Percentiles rank a stretch among this genome's conserved stretches.
Conservation (phyloP, 2,329 filamentous ascomycete genomes). For the Grosmannia serpens region DNA sequence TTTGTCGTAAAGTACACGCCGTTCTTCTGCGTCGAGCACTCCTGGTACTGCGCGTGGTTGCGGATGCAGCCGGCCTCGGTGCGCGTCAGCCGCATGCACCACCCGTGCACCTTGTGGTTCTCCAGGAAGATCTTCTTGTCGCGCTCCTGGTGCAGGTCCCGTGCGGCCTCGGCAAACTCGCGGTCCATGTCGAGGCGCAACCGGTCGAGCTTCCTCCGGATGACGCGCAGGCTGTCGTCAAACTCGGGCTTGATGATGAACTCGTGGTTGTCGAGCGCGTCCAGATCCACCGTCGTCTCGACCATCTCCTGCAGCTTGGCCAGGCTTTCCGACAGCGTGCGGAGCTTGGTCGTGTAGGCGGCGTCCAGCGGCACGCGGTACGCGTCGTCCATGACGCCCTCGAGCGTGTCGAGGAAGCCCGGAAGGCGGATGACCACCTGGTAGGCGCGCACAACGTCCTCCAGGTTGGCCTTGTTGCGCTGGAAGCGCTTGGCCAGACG, state of each 20-base stretch:
- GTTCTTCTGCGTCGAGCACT: constrained; percentile 97
- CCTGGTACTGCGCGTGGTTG: constrained; percentile 80
- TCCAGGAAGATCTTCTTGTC: constrained; percentile 98
- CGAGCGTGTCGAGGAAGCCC: constrained; percentile 77
- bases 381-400: constrained; percentile 88
- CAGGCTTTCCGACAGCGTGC: constrained; percentile 64
- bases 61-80: constrained; percentile 88
- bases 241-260: constrained; percentile 99
- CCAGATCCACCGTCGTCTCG: constrained; percentile 91
- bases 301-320: constrained; percentile 94
- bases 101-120: constrained; percentile 90
- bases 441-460: constrained; percentile 92
- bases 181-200: constrained; percentile 70
- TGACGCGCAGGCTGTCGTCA: constrained; percentile 76
- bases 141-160: constrained; percentile 79
- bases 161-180: constrained; percentile 66
- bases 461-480: constrained; percentile 76
- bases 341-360: constrained; percentile 77
- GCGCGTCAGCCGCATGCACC: constrained; percentile 88
- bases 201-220: constrained; percentile 82
- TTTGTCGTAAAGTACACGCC: constrained; percentile 96
- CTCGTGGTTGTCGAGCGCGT: constrained; percentile 91
- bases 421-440: constrained; percentile 89
- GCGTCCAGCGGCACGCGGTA: constrained; percentile 80
- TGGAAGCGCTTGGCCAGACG: constrained; percentile 91